Evolutionary conservation across 495 filamentous ascomycete genomes (phyloP), one percentile per base, ranked within the genome.

Genomic region (Lentithecium fluviatile): DNA sequence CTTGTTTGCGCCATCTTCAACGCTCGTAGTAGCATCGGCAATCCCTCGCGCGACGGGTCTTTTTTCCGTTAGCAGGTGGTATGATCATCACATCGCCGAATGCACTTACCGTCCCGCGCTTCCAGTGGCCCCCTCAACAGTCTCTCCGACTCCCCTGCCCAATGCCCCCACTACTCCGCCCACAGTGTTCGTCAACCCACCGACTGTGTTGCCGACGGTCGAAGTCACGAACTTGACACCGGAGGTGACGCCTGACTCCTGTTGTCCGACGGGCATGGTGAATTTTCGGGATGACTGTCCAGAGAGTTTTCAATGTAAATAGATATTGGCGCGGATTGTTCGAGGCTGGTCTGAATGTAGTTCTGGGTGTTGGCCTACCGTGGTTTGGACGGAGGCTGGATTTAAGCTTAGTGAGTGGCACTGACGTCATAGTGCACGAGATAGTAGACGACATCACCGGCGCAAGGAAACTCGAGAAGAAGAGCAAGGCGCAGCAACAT

Each of bases 151-250:
- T 0, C 85, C 85, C 13, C 86, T 79, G 6, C 82, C 80, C 1
- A 83, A 84, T 3, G 86, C 85, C 40, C 87, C 87, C 0, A 87
- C 79, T 0, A 90, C 79, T 36, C 83, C 84, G 25, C 88, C 88
- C 6, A 84, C 82, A 1, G 87, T 90, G 57, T 85, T 83, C 2
- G 84, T 80, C 23, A 70, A 20, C 25, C 69, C 81, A 37, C 78
- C 78, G 26, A 79, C 79, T 0, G 77, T 79, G 70, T 82, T 82
- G 51, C 72, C 72, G 24, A 71, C 54, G 20, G 71, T 74, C 2
- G 69, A 71, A 5, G 72, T 74, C 21, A 74, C 72, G 67, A 68
- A 69, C 20, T 70, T 71, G 25, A 68, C 71, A 26, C 66, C 72
- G 11, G 52, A 59, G 17, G 69, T 69, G 36, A 70, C 66, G 29